Percentiles rank a stretch among this genome's conserved stretches.
Conservation (phyloP, 2,329 filamentous ascomycete species). For the Cladophialophora exuberans region DNA sequence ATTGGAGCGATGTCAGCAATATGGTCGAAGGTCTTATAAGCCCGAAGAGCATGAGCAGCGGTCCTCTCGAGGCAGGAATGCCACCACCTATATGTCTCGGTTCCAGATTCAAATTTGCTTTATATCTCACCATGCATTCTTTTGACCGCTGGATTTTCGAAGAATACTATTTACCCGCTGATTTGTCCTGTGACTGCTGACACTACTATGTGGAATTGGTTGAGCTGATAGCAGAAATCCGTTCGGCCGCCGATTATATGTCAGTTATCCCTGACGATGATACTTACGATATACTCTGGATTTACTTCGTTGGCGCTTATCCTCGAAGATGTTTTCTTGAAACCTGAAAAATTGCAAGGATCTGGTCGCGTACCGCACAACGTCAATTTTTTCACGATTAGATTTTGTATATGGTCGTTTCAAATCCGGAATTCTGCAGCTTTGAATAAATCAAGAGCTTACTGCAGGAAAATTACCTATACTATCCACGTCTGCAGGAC, state of each 20-base stretch:
- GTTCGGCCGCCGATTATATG: conserved; percentile 1
- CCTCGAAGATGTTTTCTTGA: conserved; percentile 8
- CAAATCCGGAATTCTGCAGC: conserved; percentile 5
- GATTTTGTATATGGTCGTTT: conserved; percentile 4
- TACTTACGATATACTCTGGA: conserved; percentile 5
- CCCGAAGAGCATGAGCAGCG: background rate
- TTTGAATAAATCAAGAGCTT: conserved; percentile 8
- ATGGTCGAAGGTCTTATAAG: background rate
- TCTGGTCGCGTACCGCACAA: background rate
- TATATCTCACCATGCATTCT: conserved; percentile 3
- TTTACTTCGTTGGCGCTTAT: conserved; percentile 4
- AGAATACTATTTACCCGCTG: conserved; percentile 8
- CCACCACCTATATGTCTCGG: background rate
- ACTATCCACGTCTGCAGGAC: conserved; percentile 5
- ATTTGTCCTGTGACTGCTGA: conserved; percentile 1
- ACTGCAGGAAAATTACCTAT: conserved; percentile 6
- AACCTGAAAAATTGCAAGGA: background rate
- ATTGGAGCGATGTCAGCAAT: conserved; percentile 6
- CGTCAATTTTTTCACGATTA: conserved; percentile 1
- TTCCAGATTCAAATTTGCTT: background rate
- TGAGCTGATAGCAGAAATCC: background rate
- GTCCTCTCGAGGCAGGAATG: background rate
- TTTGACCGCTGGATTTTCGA: conserved; percentile 13
- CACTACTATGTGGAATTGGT: conserved; percentile 8
- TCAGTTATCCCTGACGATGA: background rate